These are phyloP conservation scores for Leonotis leonurus DNA, from an alignment of 257 asterid species.

Conservation along the genomic window DNA sequence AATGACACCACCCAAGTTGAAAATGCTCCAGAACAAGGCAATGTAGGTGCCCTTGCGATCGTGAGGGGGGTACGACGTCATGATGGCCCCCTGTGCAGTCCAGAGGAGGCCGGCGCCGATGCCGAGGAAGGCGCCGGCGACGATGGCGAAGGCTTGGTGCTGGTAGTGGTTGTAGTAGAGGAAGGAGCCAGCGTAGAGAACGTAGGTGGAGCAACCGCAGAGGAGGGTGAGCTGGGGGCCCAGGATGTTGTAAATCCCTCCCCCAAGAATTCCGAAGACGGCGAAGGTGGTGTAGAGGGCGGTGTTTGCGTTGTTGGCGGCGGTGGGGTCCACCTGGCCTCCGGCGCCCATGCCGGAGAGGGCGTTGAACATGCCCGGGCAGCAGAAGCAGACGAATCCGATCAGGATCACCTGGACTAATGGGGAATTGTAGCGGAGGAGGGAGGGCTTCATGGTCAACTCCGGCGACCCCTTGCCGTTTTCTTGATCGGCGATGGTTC, in stretches of 20 bases:
- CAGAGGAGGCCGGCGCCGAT: constrained; percentile 88
- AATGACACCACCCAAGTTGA: constrained; percentile 85
- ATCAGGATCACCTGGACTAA: constrained; percentile 59
- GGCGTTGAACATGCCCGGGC: constrained; percentile 97
- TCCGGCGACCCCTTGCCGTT: constrained; percentile 14
- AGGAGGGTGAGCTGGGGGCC: constrained; percentile 67
- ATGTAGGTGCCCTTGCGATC: constrained; percentile 72
- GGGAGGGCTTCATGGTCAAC: constrained; percentile 13
- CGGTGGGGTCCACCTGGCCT: constrained; percentile 79
- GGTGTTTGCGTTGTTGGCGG: constrained; percentile 92
- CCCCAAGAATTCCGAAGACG: constrained; percentile 74
- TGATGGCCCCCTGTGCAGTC: constrained; percentile 90
- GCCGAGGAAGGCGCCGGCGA: constrained; percentile 81
- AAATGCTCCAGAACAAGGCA: constrained; percentile 84
- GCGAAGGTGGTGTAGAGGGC: constrained; percentile 95
- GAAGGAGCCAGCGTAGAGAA: constrained; percentile 71
- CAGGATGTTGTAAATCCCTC: constrained; percentile 80
- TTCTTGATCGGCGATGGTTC: constrained; percentile 18
- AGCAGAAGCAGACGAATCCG: constrained; percentile 87
- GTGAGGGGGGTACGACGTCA: constrained; percentile 94
- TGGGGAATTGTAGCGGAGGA: constrained; percentile 72
- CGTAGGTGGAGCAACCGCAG: constrained; percentile 77
- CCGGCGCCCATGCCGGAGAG: constrained; percentile 97
- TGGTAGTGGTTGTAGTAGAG: constrained; percentile 82
- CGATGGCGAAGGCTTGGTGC: constrained; percentile 69